Evolutionary conservation across 371 early-diverging fungal genomes (phyloP), one percentile per base, ranked within the genome.

Genomic region (Mortierella sp.): DNA sequence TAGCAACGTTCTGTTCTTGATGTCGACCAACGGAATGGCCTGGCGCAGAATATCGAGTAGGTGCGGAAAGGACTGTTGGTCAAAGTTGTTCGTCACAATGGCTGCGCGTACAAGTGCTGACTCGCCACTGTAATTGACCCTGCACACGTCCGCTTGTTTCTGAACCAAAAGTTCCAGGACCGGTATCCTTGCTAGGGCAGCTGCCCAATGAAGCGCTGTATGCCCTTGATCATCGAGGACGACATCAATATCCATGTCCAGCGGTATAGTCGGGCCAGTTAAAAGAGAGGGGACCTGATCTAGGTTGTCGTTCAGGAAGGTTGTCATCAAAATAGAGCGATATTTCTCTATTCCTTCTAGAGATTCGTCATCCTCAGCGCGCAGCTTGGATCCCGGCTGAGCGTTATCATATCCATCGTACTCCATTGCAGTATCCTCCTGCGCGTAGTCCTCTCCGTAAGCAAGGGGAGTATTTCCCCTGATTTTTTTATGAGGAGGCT

Each of bases 121-220:
- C 61, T 94, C 92, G 24, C 96, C 96, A 37, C 78, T 81, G 62
- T 84, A 81, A 66, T 94, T 96, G 0, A 81, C 79, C n/a, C 81
- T 75, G 26, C 82, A 70, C 1, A 87, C 70, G 70, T 93, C 86
- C 7, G 91, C 92, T 0, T 93, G 91, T 43, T 85, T 86, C 24
- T 82, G 64, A 12, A 95, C 57, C 23, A 96, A 80, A 28, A 91
- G 50, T 42, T 86, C 83, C 9, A 93, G 82, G 0, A 93, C 83
- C 6, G 83, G 79, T 53, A 89, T 84, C 50, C 92, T 83, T 3
- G 89, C 97, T 32, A 94, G 80, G 6, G 93, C 90, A 3, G 93
- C 89, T 0, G 97, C 94, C 93, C 93, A 92, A 65, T 96, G 96
- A 27, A 95, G 73, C 0, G 94, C 84, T 0, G 95, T 90, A 70